phyloP scores from a whole-genome alignment of 176 grass and related monocot genomes.

The Eleusine coracana region DNA sequence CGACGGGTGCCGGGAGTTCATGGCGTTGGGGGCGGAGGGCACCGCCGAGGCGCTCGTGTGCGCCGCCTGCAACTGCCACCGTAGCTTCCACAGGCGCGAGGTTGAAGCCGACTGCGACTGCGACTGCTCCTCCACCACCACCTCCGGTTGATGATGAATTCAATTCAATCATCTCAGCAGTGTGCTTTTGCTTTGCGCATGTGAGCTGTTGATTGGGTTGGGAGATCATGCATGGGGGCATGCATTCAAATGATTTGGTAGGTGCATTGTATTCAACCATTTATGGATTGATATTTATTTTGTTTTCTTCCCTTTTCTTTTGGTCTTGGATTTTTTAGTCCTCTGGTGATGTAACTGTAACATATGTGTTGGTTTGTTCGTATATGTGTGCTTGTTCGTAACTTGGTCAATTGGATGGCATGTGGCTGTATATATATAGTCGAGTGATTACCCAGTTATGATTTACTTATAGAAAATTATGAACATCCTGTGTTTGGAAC shows the following conservation, averaged over 20 bases:
- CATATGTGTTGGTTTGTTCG: neutral
- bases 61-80: constrained; percentile 72
- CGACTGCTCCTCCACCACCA: constrained; percentile 41
- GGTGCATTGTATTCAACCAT: constrained; percentile 31
- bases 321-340: neutral
- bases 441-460: no score
- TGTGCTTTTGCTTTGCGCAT: neutral
- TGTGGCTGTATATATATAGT: neutral
- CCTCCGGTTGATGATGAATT: constrained; percentile 12
- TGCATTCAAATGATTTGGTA: constrained; percentile 7
- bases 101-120: constrained; percentile 42
- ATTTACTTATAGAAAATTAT: no score
- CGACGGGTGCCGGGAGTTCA: constrained; percentile 74
- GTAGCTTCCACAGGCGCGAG: constrained; percentile 75
- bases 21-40: constrained; percentile 56
- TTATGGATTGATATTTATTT: constrained; percentile 3
- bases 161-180: neutral
- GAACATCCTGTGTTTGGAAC: neutral
- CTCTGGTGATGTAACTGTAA: constrained; percentile 36
- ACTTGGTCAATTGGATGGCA: neutral
- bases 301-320: neutral
- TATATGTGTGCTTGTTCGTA: neutral
- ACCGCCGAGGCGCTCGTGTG: constrained; percentile 46
- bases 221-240: neutral
- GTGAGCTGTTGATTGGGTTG: neutral